Base-by-base conservation (phyloP, 148 eudicot genomes). In the Pharnaceum exiguum region DNA sequence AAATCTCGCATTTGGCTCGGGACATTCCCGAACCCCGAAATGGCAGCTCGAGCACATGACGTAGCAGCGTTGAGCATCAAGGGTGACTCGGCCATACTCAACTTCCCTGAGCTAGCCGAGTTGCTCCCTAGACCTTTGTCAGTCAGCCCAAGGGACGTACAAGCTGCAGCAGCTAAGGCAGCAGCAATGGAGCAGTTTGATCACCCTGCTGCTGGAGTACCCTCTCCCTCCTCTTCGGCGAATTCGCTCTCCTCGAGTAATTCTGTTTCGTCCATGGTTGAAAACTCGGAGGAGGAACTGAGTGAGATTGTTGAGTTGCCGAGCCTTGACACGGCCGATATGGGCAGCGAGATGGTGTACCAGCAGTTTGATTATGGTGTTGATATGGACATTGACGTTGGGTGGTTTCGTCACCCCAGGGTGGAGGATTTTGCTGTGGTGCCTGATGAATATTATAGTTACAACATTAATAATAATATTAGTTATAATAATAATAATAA, bases 31-130 rank as follows among this genome's bases (percentile, higher is more conserved):
- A 84, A 79, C 51, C 86, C 96, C 0, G 91, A 80, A 60, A 88
- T 84, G 91, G 96, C 96, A 4, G 96, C 96, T 39, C 79, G 96
- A 12, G 96, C 96, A 0, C 96, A 88, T 30, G 96, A 88, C 69
- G 91, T 75, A 2, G 96, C 96, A 0, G 96, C 96, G 1, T 36
- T 88, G 1, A 75, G 84, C 59, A 72, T 90, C 36, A 90, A 90
- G 48, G 97, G 97, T 22, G 62, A 67, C 21, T 57, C 83, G 2
- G 95, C 97, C 22, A 74, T 80, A 11, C 95, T 90, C 37, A 90
- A 90, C 51, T 90, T 90, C 57, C 97, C 97, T 0, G 75, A 86
- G 7, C 77, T 90, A 11, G 86, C 77, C 3, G 72, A 54, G 15
- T 59, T 65, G 0, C 42, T 90, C 1, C 97, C 97, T 1, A 81